Evolutionary conservation across 768 basidiomycete species (phyloP).

Genomic region (Rhodotorula sphaerocarpa): DNA sequence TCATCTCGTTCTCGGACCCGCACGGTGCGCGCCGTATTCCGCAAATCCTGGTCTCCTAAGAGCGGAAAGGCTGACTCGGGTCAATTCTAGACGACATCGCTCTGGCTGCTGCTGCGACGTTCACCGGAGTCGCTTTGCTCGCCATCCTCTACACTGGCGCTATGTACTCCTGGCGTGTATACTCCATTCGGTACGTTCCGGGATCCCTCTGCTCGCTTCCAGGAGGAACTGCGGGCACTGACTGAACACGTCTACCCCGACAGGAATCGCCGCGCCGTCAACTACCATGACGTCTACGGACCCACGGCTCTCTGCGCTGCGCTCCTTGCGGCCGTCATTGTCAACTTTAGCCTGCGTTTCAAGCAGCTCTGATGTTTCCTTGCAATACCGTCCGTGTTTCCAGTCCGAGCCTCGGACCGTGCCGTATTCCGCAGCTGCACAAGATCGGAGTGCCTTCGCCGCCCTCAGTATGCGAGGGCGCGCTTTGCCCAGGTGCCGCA

Average conservation of each 20-base stretch:
- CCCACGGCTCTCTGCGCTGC: constrained; percentile 66
- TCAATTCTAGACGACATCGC: constrained; percentile 51
- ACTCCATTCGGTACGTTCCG: constrained; percentile 51
- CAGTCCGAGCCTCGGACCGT: no score
- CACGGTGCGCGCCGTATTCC: constrained; percentile 18
- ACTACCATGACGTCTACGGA: constrained; percentile 65
- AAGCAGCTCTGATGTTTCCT: no score
- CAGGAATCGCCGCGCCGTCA: constrained; percentile 58
- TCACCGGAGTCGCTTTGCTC: constrained; percentile 80
- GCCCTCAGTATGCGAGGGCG: no score
- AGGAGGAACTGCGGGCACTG: no score
- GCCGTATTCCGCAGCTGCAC: no score
- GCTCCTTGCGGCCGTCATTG: constrained; percentile 60
- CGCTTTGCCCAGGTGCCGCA: no score
- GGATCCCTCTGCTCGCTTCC: neutral
- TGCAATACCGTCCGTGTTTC: no score
- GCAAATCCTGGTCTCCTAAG: no score
- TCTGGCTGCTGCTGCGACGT: constrained; percentile 74
- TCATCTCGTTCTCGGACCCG: constrained; percentile 48
- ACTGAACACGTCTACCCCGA: neutral
- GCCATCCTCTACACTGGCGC: constrained; percentile 78
- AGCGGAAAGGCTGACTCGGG: neutral
- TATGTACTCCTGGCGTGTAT: constrained; percentile 69
- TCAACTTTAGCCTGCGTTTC: constrained; percentile 64
- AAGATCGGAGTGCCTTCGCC: no score